Conservation (phyloP, 805 yeast species). For the Sugiyamaella mastotermitis region DNA sequence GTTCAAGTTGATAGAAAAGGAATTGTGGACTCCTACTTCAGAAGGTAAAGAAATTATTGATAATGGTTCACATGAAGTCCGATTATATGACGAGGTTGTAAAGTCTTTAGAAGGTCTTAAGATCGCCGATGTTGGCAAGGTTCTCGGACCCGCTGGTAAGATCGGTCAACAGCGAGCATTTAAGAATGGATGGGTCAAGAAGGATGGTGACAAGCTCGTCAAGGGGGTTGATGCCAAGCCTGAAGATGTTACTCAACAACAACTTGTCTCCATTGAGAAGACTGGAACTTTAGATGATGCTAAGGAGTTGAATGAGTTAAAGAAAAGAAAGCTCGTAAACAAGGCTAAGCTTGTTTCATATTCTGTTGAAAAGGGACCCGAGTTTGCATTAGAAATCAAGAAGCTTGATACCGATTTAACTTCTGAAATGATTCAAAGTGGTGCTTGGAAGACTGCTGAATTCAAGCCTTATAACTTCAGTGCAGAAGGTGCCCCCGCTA, state of each 20-base stretch:
- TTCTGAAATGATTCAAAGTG: constrained; percentile 79
- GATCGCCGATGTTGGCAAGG: constrained; percentile 56
- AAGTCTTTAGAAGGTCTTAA: constrained; percentile 73
- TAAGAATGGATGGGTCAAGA: constrained; percentile 93
- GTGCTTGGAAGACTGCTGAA: constrained; percentile 73
- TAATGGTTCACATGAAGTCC: constrained; percentile 86
- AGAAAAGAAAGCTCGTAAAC: constrained; percentile 82
- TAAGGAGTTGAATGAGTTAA: constrained; percentile 74
- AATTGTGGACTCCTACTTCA: constrained; percentile 63
- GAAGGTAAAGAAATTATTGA: constrained; percentile 78
- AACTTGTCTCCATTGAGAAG: constrained; percentile 50
- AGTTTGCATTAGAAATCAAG: constrained; percentile 74
- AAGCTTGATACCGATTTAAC: constrained; percentile 91
- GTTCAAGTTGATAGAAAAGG: constrained; percentile 67
- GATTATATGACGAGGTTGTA: constrained; percentile 66
- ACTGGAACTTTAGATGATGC: constrained; percentile 54
- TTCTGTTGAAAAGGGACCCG: constrained; percentile 70
- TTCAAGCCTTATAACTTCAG: constrained; percentile 96
- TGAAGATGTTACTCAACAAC: constrained; percentile 59
- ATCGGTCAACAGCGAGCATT: constrained; percentile 97
- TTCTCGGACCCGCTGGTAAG: constrained; percentile 72
- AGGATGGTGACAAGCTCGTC: constrained; percentile 76
- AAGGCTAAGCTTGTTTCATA: constrained; percentile 71
- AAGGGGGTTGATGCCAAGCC: constrained; percentile 46
- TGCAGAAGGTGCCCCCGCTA: constrained; percentile 85